Evolutionary conservation across 2,329 filamentous ascomycete species (phyloP).

Genomic region (Helotiales sp.): DNA sequence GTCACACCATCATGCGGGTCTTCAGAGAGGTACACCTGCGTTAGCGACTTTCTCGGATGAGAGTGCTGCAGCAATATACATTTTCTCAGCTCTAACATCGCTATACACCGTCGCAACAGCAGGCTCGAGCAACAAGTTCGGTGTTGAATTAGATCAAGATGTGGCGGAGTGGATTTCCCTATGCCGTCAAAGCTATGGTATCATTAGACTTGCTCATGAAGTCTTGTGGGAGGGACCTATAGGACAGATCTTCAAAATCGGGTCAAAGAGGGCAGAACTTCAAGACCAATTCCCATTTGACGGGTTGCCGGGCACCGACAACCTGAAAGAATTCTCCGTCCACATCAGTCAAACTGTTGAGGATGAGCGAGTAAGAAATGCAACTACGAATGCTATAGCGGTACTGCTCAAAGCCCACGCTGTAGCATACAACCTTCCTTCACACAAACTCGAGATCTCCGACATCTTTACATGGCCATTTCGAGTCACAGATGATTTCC

Average conservation of each 20-base stretch:
- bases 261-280: slow-evolving; percentile 16
- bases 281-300: slow-evolving; percentile 2
- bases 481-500: slow-evolving; percentile 11
- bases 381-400: slow-evolving; percentile 26
- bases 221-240: slow-evolving; percentile 23
- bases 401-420: slow-evolving; percentile 9
- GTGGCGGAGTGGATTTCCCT: slow-evolving; percentile 40
- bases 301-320: slow-evolving; percentile 4
- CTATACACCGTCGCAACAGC: slow-evolving; percentile 39
- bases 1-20: slow-evolving; percentile 36
- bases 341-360: slow-evolving; percentile 16
- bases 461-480: slow-evolving; percentile 24
- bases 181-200: slow-evolving; percentile 36
- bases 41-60: slow-evolving; percentile 34
- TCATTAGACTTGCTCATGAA: slow-evolving; percentile 33
- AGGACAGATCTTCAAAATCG: slow-evolving; percentile 32
- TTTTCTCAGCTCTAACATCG: slow-evolving; percentile 40
- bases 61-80: slow-evolving; percentile 37
- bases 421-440: slow-evolving; percentile 5
- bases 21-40: slow-evolving; percentile 33
- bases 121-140: slow-evolving; percentile 34
- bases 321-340: slow-evolving; percentile 6
- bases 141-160: slow-evolving; percentile 35
- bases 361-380: slow-evolving; percentile 17
- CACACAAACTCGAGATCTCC: slow-evolving; percentile 7